Evolutionary conservation across 176 grass and related monocot species (phyloP).

Genomic region (Lolium multiflorum): DNA sequence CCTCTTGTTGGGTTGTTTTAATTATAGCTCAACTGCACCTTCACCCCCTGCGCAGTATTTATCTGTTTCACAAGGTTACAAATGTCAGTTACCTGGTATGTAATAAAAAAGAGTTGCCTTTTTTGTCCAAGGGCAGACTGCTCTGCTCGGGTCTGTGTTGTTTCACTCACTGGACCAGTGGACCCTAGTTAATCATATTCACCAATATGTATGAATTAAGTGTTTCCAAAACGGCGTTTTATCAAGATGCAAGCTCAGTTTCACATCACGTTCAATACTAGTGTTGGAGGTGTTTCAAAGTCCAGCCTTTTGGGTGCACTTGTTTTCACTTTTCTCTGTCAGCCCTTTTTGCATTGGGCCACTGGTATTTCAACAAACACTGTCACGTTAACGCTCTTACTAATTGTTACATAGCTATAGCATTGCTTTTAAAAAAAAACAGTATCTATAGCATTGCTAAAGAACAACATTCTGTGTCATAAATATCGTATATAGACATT

Average conservation of each 20-base stretch:
- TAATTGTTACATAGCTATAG: slow-evolving; percentile 18
- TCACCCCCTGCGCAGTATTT: neutral
- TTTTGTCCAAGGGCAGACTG: neutral
- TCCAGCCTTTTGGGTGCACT: neutral
- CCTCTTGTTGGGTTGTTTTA: neutral
- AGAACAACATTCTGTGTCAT: no score
- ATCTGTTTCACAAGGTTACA: neutral
- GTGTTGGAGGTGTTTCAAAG: neutral
- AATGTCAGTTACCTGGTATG: neutral
- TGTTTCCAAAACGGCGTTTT: neutral
- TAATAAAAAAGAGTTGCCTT: neutral
- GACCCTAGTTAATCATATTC: slow-evolving; percentile 13
- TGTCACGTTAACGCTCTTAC: neutral
- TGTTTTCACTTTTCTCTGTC: neutral
- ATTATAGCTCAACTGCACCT: neutral
- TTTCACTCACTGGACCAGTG: neutral
- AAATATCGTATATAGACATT: no score
- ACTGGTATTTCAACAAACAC: neutral
- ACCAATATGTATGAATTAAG: neutral
- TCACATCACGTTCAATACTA: neutral
- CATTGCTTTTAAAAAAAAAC: neutral
- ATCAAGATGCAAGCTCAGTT: slow-evolving; percentile 23
- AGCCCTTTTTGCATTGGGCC: neutral
- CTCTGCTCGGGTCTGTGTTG: slow-evolving; percentile 4
- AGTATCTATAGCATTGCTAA: no score